These are phyloP conservation scores for Salvia sclarea DNA, from an alignment of 305 asterid species.

Conservation along the genomic window DNA sequence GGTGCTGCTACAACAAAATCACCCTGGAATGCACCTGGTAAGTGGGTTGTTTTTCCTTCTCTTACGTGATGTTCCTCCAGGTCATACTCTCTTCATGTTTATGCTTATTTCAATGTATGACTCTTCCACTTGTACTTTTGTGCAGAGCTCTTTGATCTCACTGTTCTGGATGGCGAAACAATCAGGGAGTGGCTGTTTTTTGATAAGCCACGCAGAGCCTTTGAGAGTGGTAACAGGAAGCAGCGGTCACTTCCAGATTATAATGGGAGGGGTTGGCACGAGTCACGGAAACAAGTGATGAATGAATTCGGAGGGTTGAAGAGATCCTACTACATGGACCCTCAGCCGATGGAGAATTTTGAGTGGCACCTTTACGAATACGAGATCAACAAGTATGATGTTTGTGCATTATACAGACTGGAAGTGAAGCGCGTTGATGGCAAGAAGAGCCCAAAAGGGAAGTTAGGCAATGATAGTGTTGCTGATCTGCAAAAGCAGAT, in stretches of 20 bases:
- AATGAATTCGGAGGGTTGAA: conserved; percentile 85
- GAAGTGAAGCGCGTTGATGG: conserved; percentile 86
- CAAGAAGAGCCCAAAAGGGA: conserved; percentile 84
- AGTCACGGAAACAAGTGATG: conserved; percentile 92
- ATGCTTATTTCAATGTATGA: conserved; percentile 9
- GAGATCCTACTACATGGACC: conserved; percentile 99
- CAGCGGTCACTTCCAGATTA: conserved; percentile 96
- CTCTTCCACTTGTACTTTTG: conserved; percentile 24
- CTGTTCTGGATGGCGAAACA: conserved; percentile 74
- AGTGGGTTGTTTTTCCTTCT: conserved; percentile 27
- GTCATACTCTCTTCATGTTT: not conserved
- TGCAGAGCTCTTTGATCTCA: conserved; percentile 86
- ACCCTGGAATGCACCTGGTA: conserved; percentile 99
- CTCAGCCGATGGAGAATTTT: conserved; percentile 79
- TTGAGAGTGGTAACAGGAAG: conserved; percentile 96
- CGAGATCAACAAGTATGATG: conserved; percentile 68
- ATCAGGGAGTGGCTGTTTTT: conserved; percentile 97
- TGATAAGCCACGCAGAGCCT: conserved; percentile 95
- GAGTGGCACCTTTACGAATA: conserved; percentile 98
- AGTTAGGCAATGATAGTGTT: conserved; percentile 59
- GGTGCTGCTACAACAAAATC: conserved; percentile 99
- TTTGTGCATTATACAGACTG: conserved; percentile 84
- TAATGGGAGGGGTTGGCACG: conserved; percentile 98
- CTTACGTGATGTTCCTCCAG: not conserved
- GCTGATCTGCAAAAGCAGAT: conserved; percentile 92